Base-by-base conservation (phyloP, 345 rosid species). In the Aquilaria malaccensis region DNA sequence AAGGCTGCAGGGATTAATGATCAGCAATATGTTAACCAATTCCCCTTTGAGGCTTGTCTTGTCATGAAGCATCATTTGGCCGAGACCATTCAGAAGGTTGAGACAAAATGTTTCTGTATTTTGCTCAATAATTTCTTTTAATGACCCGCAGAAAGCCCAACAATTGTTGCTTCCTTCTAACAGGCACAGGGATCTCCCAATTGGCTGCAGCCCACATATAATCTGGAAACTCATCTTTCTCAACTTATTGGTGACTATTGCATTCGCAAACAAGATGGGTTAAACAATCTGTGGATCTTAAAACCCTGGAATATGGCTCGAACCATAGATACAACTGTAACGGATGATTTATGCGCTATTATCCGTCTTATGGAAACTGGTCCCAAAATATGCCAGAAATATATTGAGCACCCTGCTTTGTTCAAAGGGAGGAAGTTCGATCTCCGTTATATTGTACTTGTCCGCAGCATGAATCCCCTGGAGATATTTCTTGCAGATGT, bases 231-330 rank as follows among this genome's bases (percentile, higher is more conserved):
- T 10, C 86, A 87, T 72, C 72, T 92, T 63, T 70, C 97, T 50
- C 86, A 82, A 76, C 81, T 87, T 64, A 85, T 92, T 55, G 98
- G 98, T 30, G 93, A 92, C 79, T 87, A 87, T 67, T 77, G 32
- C 57, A 62, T 71, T 53, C 93, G 89, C 52, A 61, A 82, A 70
- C 82, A 81, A 68, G 83, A 82, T 72, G 78, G 85, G 13, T 62
- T 62, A 46, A 67, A 87, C 80, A 89, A 92, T 70, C 67, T 92
- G 9, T 92, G 98, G 97, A 92, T 92, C 76, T 81, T 89, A 76
- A 92, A 89, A 76, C 98, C 98, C 32, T 92, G 97, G 98, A 92
- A 92, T 72, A 92, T 92, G 98, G 98, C 98, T 30, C 83, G 98
- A 47, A 87, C 98, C 30, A 85, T 92, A 55, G 98, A 92, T 74